Evolutionary conservation across 2,329 filamentous ascomycete genomes (phyloP).

Genomic region (Pseudogymnoascus sp.): DNA sequence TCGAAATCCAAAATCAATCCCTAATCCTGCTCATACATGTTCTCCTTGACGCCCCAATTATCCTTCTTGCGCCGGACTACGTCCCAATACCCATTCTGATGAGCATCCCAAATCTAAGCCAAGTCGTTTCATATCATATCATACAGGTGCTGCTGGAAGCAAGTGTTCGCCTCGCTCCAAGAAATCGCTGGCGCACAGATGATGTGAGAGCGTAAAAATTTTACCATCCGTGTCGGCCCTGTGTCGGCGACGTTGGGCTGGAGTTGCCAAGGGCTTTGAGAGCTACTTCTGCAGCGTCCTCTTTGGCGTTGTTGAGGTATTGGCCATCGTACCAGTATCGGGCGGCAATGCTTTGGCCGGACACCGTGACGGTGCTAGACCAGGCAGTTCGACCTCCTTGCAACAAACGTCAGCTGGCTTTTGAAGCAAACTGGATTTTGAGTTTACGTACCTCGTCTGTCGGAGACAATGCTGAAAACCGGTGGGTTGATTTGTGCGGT

Average conservation of each 20-base stretch:
- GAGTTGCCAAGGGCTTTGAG: conserved; percentile 46
- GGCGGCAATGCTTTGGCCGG: conserved; percentile 57
- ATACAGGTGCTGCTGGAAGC: conserved; percentile 8
- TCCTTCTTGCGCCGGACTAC: conserved; percentile 7
- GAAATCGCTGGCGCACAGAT: conserved; percentile 5
- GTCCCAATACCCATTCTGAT: not conserved
- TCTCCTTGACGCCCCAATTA: conserved; percentile 4
- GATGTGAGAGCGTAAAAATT: conserved; percentile 3
- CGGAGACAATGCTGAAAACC: conserved; percentile 64
- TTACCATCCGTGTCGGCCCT: conserved; percentile 33
- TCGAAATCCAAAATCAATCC: conserved; percentile 1
- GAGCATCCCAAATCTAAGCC: conserved; percentile 5
- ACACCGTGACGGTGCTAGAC: conserved; percentile 73
- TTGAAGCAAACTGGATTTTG: not conserved
- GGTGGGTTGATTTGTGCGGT: conserved; percentile 46
- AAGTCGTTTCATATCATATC: conserved; percentile 9
- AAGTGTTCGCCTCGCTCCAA: conserved; percentile 3
- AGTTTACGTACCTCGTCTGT: conserved; percentile 56
- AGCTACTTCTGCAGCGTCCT: conserved; percentile 84
- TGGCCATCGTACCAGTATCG: conserved; percentile 89
- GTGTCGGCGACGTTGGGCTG: conserved; percentile 35
- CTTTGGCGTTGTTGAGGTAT: conserved; percentile 77
- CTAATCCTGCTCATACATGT: conserved; percentile 7
- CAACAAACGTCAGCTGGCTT: conserved; percentile 19
- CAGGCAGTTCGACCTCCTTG: conserved; percentile 83